These are phyloP conservation scores for Erigeron philadelphicus DNA, from an alignment of 140 eudicot genomes.

Conservation along the genomic window DNA sequence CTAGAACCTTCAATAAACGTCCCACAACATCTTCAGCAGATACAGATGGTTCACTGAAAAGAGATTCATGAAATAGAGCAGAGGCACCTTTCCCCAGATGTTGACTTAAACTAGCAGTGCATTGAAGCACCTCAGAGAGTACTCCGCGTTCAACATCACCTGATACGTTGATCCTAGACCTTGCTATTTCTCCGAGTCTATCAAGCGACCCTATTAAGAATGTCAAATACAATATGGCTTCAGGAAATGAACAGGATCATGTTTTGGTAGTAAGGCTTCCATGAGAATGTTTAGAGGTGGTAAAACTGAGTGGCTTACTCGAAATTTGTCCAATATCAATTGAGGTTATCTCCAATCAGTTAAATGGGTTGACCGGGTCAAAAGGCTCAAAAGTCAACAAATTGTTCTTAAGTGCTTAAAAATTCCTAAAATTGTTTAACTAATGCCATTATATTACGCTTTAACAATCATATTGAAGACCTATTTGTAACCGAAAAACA, in stretches of 20 bases:
- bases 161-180: conserved; percentile 42
- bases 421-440: neutral
- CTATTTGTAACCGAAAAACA: too few species aligned
- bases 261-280: conserved; percentile 4
- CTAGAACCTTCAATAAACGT: conserved; percentile 63
- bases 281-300: neutral
- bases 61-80: conserved; percentile 61
- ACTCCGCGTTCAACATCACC: conserved; percentile 44
- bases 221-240: neutral
- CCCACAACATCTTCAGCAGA: conserved; percentile 67
- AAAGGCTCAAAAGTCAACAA: neutral
- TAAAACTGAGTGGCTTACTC: neutral
- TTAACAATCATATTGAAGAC: neutral
- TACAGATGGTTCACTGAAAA: conserved; percentile 43
- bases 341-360: neutral
- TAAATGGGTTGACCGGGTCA: neutral
- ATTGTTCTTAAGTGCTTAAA: neutral
- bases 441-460: neutral
- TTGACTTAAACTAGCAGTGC: conserved; percentile 59
- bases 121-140: conserved; percentile 61
- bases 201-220: conserved; percentile 49
- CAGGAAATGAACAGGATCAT: conserved; percentile 9
- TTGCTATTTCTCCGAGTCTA: conserved; percentile 41
- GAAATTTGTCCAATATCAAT: neutral
- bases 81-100: conserved; percentile 77